Evolutionary conservation across 2,329 filamentous ascomycete species (phyloP).

Genomic region (Beauveria brongniartii): DNA sequence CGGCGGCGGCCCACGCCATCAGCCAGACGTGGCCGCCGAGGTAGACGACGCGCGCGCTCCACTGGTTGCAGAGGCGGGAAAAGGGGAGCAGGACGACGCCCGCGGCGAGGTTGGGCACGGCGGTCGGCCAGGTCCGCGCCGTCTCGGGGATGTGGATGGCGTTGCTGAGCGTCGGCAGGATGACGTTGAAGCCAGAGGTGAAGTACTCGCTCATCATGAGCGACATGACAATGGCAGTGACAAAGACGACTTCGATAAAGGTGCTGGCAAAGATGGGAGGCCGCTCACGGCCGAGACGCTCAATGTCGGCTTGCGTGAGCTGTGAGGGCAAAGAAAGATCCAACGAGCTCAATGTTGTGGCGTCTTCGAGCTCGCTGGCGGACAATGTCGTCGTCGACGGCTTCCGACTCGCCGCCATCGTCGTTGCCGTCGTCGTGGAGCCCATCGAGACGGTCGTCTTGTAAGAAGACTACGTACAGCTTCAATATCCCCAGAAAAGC

Average conservation of each 20-base stretch:
- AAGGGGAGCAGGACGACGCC: conserved; percentile 50
- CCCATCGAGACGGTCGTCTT: background rate
- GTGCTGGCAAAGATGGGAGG: conserved; percentile 43
- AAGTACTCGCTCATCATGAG: conserved; percentile 14
- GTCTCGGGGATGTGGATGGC: conserved; percentile 53
- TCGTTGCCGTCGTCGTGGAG: background rate
- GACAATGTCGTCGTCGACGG: background rate
- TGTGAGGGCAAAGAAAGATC: background rate
- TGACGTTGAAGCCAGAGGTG: conserved; percentile 20
- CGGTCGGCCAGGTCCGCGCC: conserved; percentile 55
- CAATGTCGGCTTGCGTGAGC: conserved; percentile 28
- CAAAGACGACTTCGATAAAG: conserved; percentile 49
- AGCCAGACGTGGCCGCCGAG: conserved; percentile 50
- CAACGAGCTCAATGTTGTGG: background rate
- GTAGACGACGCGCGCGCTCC: conserved; percentile 49
- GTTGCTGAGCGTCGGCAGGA: conserved; percentile 55
- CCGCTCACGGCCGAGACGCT: conserved; percentile 50
- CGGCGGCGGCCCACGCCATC: conserved; percentile 53
- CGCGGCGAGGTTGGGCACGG: conserved; percentile 46
- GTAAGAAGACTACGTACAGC: too few relatives aligned
- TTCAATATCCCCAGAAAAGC: too few relatives aligned
- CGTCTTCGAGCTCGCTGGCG: background rate
- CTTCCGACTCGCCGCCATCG: background rate
- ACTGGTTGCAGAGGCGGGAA: conserved; percentile 48
- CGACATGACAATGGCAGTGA: conserved; percentile 9